Base-by-base conservation (phyloP, 495 filamentous ascomycete genomes). In the Penicillium argentinense region DNA sequence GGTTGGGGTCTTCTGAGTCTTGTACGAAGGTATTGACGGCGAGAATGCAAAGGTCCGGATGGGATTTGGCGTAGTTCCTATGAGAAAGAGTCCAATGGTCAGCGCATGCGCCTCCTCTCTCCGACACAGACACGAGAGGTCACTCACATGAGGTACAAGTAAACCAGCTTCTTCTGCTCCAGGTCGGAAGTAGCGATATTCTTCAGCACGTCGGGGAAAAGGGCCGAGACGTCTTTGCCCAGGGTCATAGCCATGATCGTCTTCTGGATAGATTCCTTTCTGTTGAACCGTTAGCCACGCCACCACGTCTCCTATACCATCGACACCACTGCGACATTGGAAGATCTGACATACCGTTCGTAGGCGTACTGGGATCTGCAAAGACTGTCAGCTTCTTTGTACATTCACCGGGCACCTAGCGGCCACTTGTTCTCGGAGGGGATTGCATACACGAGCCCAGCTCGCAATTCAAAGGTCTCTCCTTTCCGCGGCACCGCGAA, bases 171-270 rank as follows among this genome's bases (percentile, higher is more conserved):
- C 80, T 99, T 99, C 76, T 99, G 93, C 64, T 97, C 93, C 46
- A 99, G 72, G 66, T 99, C 93, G 21, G 71, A 73, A 5, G 93
- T 97, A 33, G 95, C 91, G 69, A 99, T 97, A 56, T 99, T 99
- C 76, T 99, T 99, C 48, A 99, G 80, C 9, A 99, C 92, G 60
- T 99, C 93, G 13, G 93, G 93, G 68, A 99, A 99, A 26, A 99
- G 76, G 22, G 91, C 88, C 39, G 93, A 99, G 26, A 99, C 93
- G 69, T 99, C 93, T 66, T 99, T 99, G 54, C 93, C 93, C 45
- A 99, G 72, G 0, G 93, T 99, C 93, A 99, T 99, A 57, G 93
- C 87, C 88, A 96, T 96, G 68, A 99, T 99, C 27, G 93, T 99
- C 74, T 95, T 97, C 67, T 97, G 91, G 57, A 99, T 99, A 14